Conservation (phyloP, 768 basidiomycete species). For the Saitozyma podzolica region DNA sequence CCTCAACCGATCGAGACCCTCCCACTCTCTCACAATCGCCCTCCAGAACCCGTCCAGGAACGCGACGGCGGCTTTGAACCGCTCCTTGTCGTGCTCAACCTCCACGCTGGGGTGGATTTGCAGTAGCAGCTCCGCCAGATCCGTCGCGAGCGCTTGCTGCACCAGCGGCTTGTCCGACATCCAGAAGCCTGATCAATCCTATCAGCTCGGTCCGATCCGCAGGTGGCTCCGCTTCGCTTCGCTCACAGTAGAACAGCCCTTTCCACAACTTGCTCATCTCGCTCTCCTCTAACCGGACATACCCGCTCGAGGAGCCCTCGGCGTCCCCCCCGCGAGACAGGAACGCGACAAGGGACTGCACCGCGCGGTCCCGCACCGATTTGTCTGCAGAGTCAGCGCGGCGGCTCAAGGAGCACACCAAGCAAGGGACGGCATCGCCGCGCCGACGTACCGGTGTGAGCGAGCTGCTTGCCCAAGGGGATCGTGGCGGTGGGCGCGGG, state of each 20-base stretch:
- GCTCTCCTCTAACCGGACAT: conserved; percentile 61
- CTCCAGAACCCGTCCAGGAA: conserved; percentile 92
- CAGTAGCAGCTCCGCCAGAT: conserved; percentile 78
- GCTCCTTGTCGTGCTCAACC: conserved; percentile 24
- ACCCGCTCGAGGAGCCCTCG: conserved; percentile 46
- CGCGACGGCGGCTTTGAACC: conserved; percentile 60
- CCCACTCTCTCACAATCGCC: conserved; percentile 87
- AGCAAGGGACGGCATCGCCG: not conserved
- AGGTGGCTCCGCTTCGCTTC: not conserved
- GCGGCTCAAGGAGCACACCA: not conserved
- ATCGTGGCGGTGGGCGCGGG: conserved; percentile 52
- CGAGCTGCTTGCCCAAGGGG: conserved; percentile 86
- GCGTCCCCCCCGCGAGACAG: conserved; percentile 59
- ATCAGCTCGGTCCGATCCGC: not conserved
- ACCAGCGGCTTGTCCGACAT: conserved; percentile 99
- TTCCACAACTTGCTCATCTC: conserved; percentile 97
- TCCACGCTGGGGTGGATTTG: conserved; percentile 59
- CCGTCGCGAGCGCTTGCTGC: conserved; percentile 84
- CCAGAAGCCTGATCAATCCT: conserved; percentile 77
- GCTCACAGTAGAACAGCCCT: conserved; percentile 90
- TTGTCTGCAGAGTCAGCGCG: conserved; percentile 11
- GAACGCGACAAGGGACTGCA: conserved; percentile 74
- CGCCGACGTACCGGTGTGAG: conserved; percentile 73
- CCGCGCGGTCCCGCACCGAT: conserved; percentile 77
- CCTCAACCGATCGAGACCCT: conserved; percentile 85